These are phyloP conservation scores for Leishmania gerbilli DNA, from an alignment of 208 protist species.

Conservation along the genomic window DNA sequence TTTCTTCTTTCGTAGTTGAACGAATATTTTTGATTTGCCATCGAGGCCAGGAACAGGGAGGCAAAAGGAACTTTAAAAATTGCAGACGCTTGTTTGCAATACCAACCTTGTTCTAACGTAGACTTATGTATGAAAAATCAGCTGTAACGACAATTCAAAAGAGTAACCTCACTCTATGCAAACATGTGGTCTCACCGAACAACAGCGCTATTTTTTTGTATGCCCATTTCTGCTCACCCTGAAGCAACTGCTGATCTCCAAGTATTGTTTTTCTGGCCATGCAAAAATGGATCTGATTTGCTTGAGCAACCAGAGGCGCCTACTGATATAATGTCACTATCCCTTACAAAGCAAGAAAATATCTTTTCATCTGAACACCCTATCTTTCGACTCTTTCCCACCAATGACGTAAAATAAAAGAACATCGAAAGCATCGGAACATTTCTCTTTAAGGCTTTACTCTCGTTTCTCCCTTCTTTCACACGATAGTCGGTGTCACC, in stretches of 20 bases:
- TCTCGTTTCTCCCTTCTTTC: background rate
- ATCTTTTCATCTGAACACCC: background rate
- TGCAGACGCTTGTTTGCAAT: background rate
- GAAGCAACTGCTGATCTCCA: background rate
- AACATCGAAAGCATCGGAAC: background rate
- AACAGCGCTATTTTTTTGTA: background rate
- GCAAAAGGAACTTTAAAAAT: background rate
- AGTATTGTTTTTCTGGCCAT: background rate
- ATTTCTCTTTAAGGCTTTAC: background rate
- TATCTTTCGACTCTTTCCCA: background rate
- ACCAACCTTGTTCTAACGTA: background rate
- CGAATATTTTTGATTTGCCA: background rate
- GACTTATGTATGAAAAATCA: background rate
- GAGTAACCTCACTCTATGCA: background rate
- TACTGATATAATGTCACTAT: background rate
- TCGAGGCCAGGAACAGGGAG: background rate
- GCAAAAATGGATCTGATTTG: background rate
- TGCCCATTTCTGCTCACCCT: background rate
- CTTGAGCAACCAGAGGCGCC: background rate
- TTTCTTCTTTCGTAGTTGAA: background rate
- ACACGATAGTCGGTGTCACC: background rate
- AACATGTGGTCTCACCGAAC: background rate
- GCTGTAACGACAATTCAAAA: background rate
- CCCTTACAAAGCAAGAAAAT: background rate
- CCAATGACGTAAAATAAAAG: background rate